Evolutionary conservation across 805 yeast genomes (phyloP), one percentile per base, ranked within the genome.

Genomic region (Pichia paraexigua): DNA sequence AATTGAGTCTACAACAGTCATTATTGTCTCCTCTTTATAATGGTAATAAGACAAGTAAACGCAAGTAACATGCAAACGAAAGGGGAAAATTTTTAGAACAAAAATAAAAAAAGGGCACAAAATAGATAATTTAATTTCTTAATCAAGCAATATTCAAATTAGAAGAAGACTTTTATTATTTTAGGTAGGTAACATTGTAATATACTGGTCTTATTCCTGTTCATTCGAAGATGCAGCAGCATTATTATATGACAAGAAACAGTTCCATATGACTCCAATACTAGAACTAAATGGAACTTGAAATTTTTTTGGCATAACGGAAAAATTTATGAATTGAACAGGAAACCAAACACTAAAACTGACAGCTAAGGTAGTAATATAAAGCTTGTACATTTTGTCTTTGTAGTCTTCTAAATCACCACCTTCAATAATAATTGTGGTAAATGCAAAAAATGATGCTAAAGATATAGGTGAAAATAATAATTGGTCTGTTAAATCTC

Each of bases 261-360:
- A 90, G 64, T 94, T 92, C 98, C 99, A 92, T 39, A 92, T 70
- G 20, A 92, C 95, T 28, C 96, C 92, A 7, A 94, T 73, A 20
- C 69, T 87, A 10, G 94, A 85, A 50, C 95, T 83, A 65, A 94
- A 92, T 0, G 97, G 97, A 6, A 92, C 95, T 67, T 92, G 98
- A 58, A 82, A 78, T 53, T 74, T 74, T 53, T 80, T 73, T 1
- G 92, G 92, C 67, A 87, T 77, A 2, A 84, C 62, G 50, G 83
- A 71, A 58, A 87, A 87, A 60, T 87, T 87, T 56, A 86, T 71
- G 56, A 87, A 82, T 60, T 87, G 95, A 21, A 85, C 90, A 11
- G 87, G 79, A 49, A 88, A 87, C 95, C 95, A 87, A n/a, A 87
- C 78, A 53, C 83, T 70, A 63, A 79, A 83, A 60, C 85, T 86